Evolutionary conservation across 2,329 filamentous ascomycete genomes (phyloP).

Genomic region (Scedosporium aurantiacum): DNA sequence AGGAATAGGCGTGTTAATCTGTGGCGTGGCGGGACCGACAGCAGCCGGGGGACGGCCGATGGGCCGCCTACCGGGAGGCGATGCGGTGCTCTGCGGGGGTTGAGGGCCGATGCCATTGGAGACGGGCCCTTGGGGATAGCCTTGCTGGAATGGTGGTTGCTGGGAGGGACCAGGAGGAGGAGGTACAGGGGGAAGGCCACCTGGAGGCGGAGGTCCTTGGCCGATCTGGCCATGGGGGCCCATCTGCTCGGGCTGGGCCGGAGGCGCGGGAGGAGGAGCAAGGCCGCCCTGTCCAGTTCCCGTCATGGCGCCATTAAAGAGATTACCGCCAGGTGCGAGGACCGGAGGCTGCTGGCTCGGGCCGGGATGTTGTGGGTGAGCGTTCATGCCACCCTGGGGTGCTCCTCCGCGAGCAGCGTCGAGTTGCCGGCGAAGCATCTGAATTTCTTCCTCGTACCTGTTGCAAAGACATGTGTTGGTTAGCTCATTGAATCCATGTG

Average conservation of each 20-base stretch:
- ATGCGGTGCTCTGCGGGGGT: constrained; percentile 73
- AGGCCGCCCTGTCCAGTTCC: constrained; percentile 75
- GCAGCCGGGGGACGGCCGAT: constrained; percentile 53
- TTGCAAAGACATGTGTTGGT: neutral
- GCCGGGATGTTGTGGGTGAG: constrained; percentile 62
- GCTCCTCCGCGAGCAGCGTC: constrained; percentile 58
- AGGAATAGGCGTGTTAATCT: constrained; percentile 78
- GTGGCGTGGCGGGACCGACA: constrained; percentile 62
- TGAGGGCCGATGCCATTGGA: constrained; percentile 69
- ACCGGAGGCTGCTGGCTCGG: constrained; percentile 79
- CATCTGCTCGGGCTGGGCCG: constrained; percentile 54
- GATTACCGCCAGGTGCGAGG: constrained; percentile 80
- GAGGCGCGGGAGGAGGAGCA: constrained; percentile 67
- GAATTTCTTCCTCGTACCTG: constrained; percentile 91
- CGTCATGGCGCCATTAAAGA: constrained; percentile 94
- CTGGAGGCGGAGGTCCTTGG: constrained; percentile 52
- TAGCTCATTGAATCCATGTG: neutral
- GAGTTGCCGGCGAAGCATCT: constrained; percentile 76
- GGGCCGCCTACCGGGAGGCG: constrained; percentile 67
- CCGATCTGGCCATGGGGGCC: constrained; percentile 46
- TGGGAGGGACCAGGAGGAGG: constrained; percentile 50
- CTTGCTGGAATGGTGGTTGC: constrained; percentile 64
- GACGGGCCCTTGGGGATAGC: constrained; percentile 47
- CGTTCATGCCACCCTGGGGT: constrained; percentile 48
- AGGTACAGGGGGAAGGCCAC: constrained; percentile 44